Base-by-base conservation (phyloP, 2,329 filamentous ascomycete genomes). In the Microcera coccophila region DNA sequence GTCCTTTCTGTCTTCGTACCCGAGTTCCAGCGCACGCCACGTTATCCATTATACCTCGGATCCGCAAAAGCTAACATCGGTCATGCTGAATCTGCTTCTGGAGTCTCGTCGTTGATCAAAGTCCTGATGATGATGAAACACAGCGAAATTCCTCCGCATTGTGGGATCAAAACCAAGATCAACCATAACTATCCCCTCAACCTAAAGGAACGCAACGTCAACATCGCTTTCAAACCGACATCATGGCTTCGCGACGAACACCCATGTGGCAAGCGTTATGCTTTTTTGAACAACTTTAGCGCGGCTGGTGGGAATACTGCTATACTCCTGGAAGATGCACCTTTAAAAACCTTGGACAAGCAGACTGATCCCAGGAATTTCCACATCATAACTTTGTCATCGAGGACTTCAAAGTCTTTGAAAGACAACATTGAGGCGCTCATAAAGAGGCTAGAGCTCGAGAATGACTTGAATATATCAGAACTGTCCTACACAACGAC, bases 301-400 rank as follows among this genome's bases (percentile, higher is more conserved):
- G 84, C 84, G 5, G 81, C 84, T 40, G 84, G 84, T 50, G 84
- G 84, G 24, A 88, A 88, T 63, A 85, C 83, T 2, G 78, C 81
- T 14, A 61, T 87, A 18, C 62, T 87, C 5, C 55, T 87, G 2
- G 79, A 86, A 56, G 82, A 86, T 48, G 77, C 70, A 0, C 79
- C 79, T 39, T 58, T 70, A 4, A 65, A 72, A 3, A 54, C 58
- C 8, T 64, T 74, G 19, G 78, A 81, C 10, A 55, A 50, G 17
- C 15, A 3, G 10, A 44, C 51, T 3, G 81, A 85, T 49, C 67
- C 76, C 7, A 74, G 83, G 16, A 65, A 63, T n/a, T 68, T 70
- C 2, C 77, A 85, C 38, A 60, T 81, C n/a, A 67, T 86, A 28
- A 68, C 78, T 1, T 61, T 85, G n/a, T 74, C 77, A 19, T 81